Base-by-base conservation (phyloP, 1,139 yeast genomes). In the Debaryomyces sp. region DNA sequence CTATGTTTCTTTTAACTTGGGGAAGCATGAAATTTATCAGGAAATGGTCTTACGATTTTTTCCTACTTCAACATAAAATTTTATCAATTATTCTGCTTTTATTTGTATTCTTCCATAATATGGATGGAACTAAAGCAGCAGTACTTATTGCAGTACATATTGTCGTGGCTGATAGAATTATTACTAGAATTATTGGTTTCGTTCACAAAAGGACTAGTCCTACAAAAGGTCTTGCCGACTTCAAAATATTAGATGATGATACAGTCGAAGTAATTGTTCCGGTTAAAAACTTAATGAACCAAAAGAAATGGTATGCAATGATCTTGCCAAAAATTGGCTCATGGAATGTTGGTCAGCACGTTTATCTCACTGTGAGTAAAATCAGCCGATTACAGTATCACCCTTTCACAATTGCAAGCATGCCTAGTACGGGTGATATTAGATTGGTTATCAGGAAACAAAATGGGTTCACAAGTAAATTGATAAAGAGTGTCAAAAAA, bases 331-430 rank as follows among this genome's bases (percentile, higher is more conserved):
- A 66, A 24, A 58, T 68, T 32, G 70, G 77, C 26, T 63, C 67
- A 15, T 78, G 83, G 83, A 68, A 68, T 47, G 70, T 81, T 0
- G 83, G 83, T 2, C 81, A 75, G 55, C 80, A 78, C 56, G 66
- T 76, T 4, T 69, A 64, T 43, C 61, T 78, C 23, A 73, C 68
- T 44, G 78, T 78, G 4, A 60, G 68, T 2, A 69, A 68, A 50
- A 70, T 77, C 12, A 66, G 67, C 18, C 52, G 57, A 8, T 57
- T 75, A 41, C 81, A 77, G 52, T 68, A 66, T 51, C 83, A 78
- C 53, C 83, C 83, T 1, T 78, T 78, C 55, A 75, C 81, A 5
- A 73, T 78, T 44, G 61, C 75, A 2, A 73, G 75, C 44, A 55
- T 74, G 26, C 62, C 75, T 10, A 70, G 65, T 7, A 52, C 71